Percentiles rank a stretch among this genome's conserved stretches.
These are phyloP conservation scores for Asterophora lycoperdoides DNA, from an alignment of 768 basidiomycete genomes.

Conservation along the genomic window DNA sequence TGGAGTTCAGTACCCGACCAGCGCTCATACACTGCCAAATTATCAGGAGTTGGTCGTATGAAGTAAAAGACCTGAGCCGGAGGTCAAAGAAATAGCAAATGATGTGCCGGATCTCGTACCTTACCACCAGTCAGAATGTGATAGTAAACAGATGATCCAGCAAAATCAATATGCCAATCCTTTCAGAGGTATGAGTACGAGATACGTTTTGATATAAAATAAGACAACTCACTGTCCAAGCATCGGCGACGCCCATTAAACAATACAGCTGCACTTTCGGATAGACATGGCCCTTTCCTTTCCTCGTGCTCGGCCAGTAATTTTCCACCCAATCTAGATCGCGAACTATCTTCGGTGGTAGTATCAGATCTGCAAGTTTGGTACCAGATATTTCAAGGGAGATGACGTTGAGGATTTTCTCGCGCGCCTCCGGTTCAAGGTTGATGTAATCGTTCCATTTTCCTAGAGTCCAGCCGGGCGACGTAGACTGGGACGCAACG, in stretches of 20 bases:
- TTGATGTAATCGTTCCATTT: constrained; percentile 90
- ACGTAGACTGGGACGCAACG: constrained; percentile 82
- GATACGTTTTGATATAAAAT: constrained; percentile 1
- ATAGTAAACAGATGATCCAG: constrained; percentile 97
- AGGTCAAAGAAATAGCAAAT: neutral
- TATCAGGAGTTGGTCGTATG: constrained; percentile 81
- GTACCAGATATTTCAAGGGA: constrained; percentile 92
- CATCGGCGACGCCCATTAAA: constrained; percentile 89
- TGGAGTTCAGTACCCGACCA: constrained; percentile 95
- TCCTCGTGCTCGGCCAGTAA: constrained; percentile 82
- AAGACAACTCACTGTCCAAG: constrained; percentile 80
- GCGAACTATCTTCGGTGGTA: constrained; percentile 78
- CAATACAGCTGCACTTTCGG: constrained; percentile 97
- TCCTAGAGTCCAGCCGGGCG: constrained; percentile 83
- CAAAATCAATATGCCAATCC: constrained; percentile 99
- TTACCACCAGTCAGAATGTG: constrained; percentile 85
- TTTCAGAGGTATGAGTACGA: constrained; percentile 24
- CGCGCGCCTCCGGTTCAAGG: constrained; percentile 59
- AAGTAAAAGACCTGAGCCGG: constrained; percentile 82
- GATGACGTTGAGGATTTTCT: constrained; percentile 94
- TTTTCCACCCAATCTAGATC: constrained; percentile 97
- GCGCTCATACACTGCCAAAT: constrained; percentile 84
- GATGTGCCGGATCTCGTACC: constrained; percentile 32
- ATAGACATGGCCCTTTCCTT: constrained; percentile 67
- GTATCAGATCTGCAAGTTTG: constrained; percentile 68